Percentiles rank a stretch among this genome's conserved stretches.
These are phyloP conservation scores for Plectosphaerella plurivora DNA, from an alignment of 2,329 filamentous ascomycete genomes.

Conservation along the genomic window DNA sequence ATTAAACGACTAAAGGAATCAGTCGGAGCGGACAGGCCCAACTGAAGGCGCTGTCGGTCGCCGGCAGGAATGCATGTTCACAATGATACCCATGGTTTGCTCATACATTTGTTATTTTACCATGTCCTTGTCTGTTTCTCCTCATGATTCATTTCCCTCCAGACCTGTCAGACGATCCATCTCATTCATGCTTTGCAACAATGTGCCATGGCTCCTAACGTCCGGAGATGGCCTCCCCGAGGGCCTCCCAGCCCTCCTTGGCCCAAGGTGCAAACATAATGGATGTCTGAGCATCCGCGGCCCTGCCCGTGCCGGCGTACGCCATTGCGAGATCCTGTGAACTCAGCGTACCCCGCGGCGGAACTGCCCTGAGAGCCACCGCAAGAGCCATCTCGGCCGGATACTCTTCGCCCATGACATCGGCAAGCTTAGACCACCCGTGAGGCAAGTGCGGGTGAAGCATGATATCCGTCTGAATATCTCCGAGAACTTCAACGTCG, in stretches of 20 bases:
- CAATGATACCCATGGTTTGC: slow-evolving; percentile 1
- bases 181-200: neutral
- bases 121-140: neutral
- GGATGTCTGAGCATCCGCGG: slow-evolving; percentile 71
- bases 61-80: neutral
- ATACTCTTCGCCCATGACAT: slow-evolving; percentile 47
- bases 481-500: slow-evolving; percentile 49
- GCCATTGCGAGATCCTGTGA: slow-evolving; percentile 67
- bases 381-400: slow-evolving; percentile 73
- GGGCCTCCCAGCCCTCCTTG: slow-evolving; percentile 56
- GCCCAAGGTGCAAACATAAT: slow-evolving; percentile 81
- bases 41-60: neutral
- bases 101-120: neutral
- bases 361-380: slow-evolving; percentile 70
- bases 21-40: slow-evolving; percentile 32
- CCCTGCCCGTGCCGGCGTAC: slow-evolving; percentile 67
- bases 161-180: neutral
- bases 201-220: neutral
- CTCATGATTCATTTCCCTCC: neutral
- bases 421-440: slow-evolving; percentile 74
- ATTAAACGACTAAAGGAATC: slow-evolving; percentile 64
- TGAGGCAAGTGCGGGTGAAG: slow-evolving; percentile 73
- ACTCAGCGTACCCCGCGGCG: slow-evolving; percentile 64
- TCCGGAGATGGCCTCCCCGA: slow-evolving; percentile 35
- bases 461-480: slow-evolving; percentile 75